A percentile compares a stretch with the other conserved stretches of the same genome.
Evolutionary conservation across 2,329 filamentous ascomycete genomes (phyloP).

Genomic region (Penicillium sp.): DNA sequence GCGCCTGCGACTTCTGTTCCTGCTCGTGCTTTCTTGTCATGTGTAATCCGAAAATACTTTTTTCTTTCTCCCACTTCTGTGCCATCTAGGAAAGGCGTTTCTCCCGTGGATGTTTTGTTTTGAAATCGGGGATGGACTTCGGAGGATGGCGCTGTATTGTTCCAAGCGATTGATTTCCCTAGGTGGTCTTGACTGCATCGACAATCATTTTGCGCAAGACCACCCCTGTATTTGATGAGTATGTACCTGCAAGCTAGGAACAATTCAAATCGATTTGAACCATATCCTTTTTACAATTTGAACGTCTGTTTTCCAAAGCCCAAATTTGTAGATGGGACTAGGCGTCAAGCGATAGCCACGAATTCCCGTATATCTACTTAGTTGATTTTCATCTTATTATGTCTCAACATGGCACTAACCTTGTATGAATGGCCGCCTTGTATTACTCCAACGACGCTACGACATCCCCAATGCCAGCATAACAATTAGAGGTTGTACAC

Average conservation of each 20-base stretch:
- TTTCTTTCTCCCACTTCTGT: conserved; percentile 2
- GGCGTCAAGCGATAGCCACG: not conserved
- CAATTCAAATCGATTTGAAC: conserved; percentile 2
- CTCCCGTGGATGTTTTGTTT: conserved; percentile 9
- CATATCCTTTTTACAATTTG: not conserved
- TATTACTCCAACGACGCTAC: conserved; percentile 25
- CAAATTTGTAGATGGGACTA: too few relatives aligned
- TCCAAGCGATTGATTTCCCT: conserved; percentile 10
- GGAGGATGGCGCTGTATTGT: conserved; percentile 11
- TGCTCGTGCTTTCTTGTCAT: conserved; percentile 7
- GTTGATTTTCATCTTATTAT: not conserved
- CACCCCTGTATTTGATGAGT: conserved; percentile 14
- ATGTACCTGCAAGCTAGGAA: conserved; percentile 13
- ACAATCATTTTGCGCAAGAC: not conserved
- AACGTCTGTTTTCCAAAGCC: not conserved
- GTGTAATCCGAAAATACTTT: conserved; percentile 12
- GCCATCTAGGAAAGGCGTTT: conserved; percentile 13
- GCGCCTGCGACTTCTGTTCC: not conserved
- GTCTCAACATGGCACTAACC: conserved; percentile 9
- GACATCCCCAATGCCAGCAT: conserved; percentile 35
- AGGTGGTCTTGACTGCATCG: conserved; percentile 3
- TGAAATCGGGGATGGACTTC: conserved; percentile 8
- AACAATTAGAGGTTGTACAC: conserved; percentile 57
- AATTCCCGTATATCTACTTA: not conserved
- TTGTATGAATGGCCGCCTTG: conserved; percentile 24